Conservation (phyloP, 1,139 yeast genomes). For the Hanseniaspora gamundiae region DNA sequence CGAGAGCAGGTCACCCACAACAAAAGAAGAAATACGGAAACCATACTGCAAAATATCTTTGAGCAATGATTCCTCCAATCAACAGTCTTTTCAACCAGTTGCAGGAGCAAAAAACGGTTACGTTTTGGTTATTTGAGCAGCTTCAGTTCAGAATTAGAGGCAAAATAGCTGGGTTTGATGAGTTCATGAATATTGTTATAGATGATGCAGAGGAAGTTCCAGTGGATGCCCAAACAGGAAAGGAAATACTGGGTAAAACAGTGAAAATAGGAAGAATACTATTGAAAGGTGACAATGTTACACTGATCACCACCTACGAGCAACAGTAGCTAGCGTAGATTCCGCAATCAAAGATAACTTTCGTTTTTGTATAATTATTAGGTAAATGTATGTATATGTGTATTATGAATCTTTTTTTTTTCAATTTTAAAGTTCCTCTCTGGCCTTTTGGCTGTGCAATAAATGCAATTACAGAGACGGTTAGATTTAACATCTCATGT, state of each 20-base stretch:
- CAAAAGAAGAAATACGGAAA: too few relatives aligned
- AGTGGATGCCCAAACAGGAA: slow-evolving; percentile 25
- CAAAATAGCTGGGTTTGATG: slow-evolving; percentile 82
- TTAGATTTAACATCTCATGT: too few relatives aligned
- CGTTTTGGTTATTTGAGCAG: slow-evolving; percentile 85
- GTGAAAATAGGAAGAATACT: slow-evolving; percentile 53
- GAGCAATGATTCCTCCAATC: slow-evolving; percentile 71
- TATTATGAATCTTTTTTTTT: not conserved
- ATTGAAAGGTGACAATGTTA: slow-evolving; percentile 88
- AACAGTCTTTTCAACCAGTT: slow-evolving; percentile 78
- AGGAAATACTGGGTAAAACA: slow-evolving; percentile 21
- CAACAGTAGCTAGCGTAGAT: too few relatives aligned
- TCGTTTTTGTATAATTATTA: too few relatives aligned
- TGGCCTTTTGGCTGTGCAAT: not conserved
- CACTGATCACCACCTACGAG: slow-evolving; percentile 50
- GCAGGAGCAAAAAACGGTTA: slow-evolving; percentile 69
- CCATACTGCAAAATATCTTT: too few relatives aligned
- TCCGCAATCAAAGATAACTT: too few relatives aligned
- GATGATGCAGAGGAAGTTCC: slow-evolving; percentile 76
- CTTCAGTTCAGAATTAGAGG: slow-evolving; percentile 71
- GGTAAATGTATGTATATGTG: slow-evolving; percentile 12
- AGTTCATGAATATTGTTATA: slow-evolving; percentile 91
- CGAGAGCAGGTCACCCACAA: too few relatives aligned
- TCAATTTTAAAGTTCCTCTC: not conserved
- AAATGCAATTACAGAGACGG: too few relatives aligned